A percentile compares a stretch with the other conserved stretches of the same genome.
Evolutionary conservation across 2,329 filamentous ascomycete genomes (phyloP).

Genomic region (Gremmenia infestans): DNA sequence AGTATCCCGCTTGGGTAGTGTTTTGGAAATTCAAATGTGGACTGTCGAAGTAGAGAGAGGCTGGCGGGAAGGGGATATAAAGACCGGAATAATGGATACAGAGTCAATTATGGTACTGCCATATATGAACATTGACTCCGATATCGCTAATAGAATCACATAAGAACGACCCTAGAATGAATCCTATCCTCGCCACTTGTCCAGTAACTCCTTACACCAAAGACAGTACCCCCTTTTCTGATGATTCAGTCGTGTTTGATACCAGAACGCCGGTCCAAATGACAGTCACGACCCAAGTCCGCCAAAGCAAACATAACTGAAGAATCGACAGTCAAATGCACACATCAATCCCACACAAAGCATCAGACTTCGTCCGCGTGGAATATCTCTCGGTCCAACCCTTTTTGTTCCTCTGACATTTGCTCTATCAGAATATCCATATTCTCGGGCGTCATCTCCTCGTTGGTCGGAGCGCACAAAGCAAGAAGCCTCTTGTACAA

Average conservation of each 20-base stretch:
- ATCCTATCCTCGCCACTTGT: not conserved
- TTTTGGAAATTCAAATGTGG: not conserved
- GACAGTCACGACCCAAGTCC: not conserved
- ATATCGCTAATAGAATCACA: not conserved
- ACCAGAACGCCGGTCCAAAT: not conserved
- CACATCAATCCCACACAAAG: not conserved
- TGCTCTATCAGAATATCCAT: not conserved
- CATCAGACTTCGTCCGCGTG: not conserved
- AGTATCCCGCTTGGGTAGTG: too few relatives aligned
- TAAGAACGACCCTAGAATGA: not conserved
- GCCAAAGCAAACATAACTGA: not conserved
- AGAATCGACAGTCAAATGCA: not conserved
- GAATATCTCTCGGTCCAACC: not conserved
- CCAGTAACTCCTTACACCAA: not conserved
- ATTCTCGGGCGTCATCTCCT: not conserved
- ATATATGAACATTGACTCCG: not conserved
- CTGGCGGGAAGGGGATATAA: not conserved
- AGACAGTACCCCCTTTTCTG: not conserved
- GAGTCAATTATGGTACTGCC: not conserved
- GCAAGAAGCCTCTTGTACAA: constrained; percentile 45
- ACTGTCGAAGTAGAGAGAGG: not conserved
- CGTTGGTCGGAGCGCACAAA: not conserved
- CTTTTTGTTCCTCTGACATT: not conserved
- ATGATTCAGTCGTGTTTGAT: not conserved
- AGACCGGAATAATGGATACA: not conserved